These are phyloP conservation scores for Clonostachys rosea DNA, from an alignment of 2,329 filamentous ascomycete genomes.

Conservation along the genomic window DNA sequence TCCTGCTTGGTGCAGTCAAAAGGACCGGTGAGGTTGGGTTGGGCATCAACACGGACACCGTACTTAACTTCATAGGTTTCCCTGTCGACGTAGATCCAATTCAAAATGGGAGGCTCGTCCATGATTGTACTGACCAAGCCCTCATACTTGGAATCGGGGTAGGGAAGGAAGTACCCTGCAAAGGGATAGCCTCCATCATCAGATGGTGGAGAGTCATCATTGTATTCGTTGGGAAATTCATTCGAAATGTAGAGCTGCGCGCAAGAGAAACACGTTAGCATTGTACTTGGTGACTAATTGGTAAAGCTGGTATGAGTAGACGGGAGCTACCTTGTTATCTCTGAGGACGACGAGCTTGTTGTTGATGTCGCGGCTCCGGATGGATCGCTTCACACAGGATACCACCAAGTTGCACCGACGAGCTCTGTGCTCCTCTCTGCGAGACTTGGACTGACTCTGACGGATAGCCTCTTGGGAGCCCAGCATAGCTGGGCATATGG, in stretches of 20 bases:
- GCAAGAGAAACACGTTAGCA: background rate
- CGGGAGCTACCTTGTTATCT: background rate
- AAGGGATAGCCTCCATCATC: slow-evolving; percentile 50
- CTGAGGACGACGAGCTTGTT: slow-evolving; percentile 34
- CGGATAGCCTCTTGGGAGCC: slow-evolving; percentile 41
- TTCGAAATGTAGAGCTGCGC: slow-evolving; percentile 17
- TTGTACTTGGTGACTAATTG: too few relatives aligned
- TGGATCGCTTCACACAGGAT: slow-evolving; percentile 39
- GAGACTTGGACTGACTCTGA: slow-evolving; percentile 37
- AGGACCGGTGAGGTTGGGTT: slow-evolving; percentile 68
- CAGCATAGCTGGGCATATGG: slow-evolving; percentile 29
- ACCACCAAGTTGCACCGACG: slow-evolving; percentile 42
- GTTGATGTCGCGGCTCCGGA: slow-evolving; percentile 34
- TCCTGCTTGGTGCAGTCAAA: slow-evolving; percentile 68
- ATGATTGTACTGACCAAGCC: slow-evolving; percentile 49
- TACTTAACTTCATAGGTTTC: slow-evolving; percentile 42
- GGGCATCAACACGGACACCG: slow-evolving; percentile 63
- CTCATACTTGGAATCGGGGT: slow-evolving; percentile 53
- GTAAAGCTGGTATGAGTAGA: background rate
- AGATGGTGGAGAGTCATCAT: slow-evolving; percentile 28
- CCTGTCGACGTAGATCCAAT: slow-evolving; percentile 51
- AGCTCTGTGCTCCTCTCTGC: slow-evolving; percentile 39
- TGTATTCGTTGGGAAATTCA: slow-evolving; percentile 15
- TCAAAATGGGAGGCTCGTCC: slow-evolving; percentile 48
- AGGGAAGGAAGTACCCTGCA: slow-evolving; percentile 59